Percentiles rank a stretch among this genome's conserved stretches.
These are phyloP conservation scores for Coprinopsis sp. DNA, from an alignment of 768 basidiomycete genomes.

Conservation along the genomic window DNA sequence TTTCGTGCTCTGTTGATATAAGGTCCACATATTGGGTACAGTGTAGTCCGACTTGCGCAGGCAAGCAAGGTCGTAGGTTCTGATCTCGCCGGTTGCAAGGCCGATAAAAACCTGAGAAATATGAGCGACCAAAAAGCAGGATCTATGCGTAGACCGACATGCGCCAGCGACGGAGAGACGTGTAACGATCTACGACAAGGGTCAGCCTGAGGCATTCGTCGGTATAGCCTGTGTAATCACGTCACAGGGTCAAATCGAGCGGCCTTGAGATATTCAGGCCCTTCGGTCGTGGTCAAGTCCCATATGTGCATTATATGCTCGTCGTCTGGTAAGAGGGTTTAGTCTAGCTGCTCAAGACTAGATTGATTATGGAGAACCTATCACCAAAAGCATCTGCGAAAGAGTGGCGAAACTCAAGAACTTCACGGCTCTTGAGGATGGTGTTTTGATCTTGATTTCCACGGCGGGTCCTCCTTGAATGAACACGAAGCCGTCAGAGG, in stretches of 20 bases:
- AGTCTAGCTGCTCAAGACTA: not conserved
- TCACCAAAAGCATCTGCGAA: conserved; percentile 50
- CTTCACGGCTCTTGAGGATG: conserved; percentile 44
- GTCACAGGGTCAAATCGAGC: conserved; percentile 45
- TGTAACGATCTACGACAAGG: conserved; percentile 46
- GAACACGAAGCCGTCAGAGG: conserved; percentile 55
- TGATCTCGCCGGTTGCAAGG: conserved; percentile 52
- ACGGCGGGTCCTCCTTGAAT: conserved; percentile 70
- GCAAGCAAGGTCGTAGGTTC: conserved; percentile 73
- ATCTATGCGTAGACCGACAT: conserved; percentile 39
- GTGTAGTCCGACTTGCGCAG: conserved; percentile 60
- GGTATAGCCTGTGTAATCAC: conserved; percentile 24
- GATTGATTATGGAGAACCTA: conserved; percentile 41
- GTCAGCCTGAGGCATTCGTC: not conserved
- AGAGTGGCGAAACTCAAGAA: conserved; percentile 59
- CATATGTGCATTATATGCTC: conserved; percentile 54
- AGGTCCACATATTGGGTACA: conserved; percentile 72
- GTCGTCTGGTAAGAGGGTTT: conserved; percentile 35
- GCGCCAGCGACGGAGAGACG: conserved; percentile 65
- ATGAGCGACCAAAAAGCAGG: conserved; percentile 4
- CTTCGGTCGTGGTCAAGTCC: conserved; percentile 49
- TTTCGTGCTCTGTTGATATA: conserved; percentile 57
- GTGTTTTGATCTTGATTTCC: conserved; percentile 42
- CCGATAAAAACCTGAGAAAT: conserved; percentile 41
- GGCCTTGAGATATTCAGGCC: conserved; percentile 48